A percentile compares a stretch with the other conserved stretches of the same genome.
These are phyloP conservation scores for Pleurotus salmoneostramineus DNA, from an alignment of 768 basidiomycete species.

Conservation along the genomic window DNA sequence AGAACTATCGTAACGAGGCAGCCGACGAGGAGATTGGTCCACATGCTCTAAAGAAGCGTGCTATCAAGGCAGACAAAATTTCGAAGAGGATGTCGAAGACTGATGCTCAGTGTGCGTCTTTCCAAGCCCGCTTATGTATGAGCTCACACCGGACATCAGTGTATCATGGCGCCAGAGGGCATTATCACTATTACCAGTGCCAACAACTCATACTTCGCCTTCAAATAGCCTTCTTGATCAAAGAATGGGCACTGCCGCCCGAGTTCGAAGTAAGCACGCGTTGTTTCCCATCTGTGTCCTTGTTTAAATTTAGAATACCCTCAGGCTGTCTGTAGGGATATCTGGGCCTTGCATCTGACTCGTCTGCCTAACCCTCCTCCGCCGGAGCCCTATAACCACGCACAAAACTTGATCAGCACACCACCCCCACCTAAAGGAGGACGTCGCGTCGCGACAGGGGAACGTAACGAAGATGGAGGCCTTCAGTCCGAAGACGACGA, in stretches of 20 bases:
- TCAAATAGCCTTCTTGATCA: conserved; percentile 60
- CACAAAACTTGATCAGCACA: conserved; percentile 23
- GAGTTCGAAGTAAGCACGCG: conserved; percentile 67
- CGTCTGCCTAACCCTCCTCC: conserved; percentile 57
- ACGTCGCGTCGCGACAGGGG: conserved; percentile 13
- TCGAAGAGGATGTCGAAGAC: conserved; percentile 45
- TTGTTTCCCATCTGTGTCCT: neutral
- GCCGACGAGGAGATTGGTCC: conserved; percentile 52
- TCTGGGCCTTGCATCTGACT: conserved; percentile 77
- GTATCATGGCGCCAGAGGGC: conserved; percentile 77
- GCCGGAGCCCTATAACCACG: conserved; percentile 52
- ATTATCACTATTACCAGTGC: conserved; percentile 80
- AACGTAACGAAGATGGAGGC: conserved; percentile 17
- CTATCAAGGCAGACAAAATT: conserved; percentile 52
- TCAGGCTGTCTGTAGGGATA: conserved; percentile 70
- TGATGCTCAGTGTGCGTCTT: conserved; percentile 52
- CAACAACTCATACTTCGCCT: conserved; percentile 78
- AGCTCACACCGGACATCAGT: conserved; percentile 38
- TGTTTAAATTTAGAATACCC: neutral
- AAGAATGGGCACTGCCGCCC: conserved; percentile 66
- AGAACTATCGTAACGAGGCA: conserved; percentile 85
- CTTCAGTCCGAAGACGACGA: conserved; percentile 5
- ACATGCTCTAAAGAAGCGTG: conserved; percentile 63
- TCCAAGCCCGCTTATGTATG: neutral
- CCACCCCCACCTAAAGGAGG: conserved; percentile 10